Evolutionary conservation across 2,329 filamentous ascomycete genomes (phyloP), one percentile per base, ranked within the genome.

Genomic region (Penicillium sp.): DNA sequence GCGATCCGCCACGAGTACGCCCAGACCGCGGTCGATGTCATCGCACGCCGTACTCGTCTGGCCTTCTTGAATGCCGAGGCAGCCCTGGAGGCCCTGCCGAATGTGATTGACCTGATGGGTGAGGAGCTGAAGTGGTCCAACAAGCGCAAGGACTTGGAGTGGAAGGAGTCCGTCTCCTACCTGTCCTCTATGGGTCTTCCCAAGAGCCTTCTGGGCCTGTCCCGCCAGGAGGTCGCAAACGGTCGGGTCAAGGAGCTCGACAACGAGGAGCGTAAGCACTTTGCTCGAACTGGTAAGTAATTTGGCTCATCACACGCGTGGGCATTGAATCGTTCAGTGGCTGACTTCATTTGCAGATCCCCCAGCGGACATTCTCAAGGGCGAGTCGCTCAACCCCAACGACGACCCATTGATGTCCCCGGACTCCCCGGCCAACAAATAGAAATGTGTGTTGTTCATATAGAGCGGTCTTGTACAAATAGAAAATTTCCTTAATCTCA

Each of bases 41-140:
- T 97, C 49, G 93, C 92, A 2, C 85, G 94, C 59, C 84, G 93
- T 61, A 97, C 90, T 41, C 83, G 94, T 57, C 79, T 97, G 56
- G 90, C 92, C 9, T 98, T 97, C 80, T 79, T 97, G 66, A 96
- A 96, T 73, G 92, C 92, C 5, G 91, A 96, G 75, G 93, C 93
- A 11, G 89, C 92, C 1, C 85, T 96, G 10, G 92, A 96, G 77
- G 89, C 92, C 1, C 83, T 96, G 47, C 93, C 94, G 5, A 84
- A 79, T 58, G 86, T 97, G 58, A 95, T 97, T 70, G 92, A 97
- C 73, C 84, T 96, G 60, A 96, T 97, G 92, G 84, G 81, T 36
- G 86, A 89, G 68, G 92, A 97, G 79, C 80, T 96, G 60, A 83
- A 87, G 59, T 97, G 92, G 93, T 86, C 88, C 70, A 79, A 74